A percentile compares a stretch with the other conserved stretches of the same genome.
These are phyloP conservation scores for Colletotrichum musae DNA, from an alignment of 2,329 filamentous ascomycete species.

Conservation along the genomic window DNA sequence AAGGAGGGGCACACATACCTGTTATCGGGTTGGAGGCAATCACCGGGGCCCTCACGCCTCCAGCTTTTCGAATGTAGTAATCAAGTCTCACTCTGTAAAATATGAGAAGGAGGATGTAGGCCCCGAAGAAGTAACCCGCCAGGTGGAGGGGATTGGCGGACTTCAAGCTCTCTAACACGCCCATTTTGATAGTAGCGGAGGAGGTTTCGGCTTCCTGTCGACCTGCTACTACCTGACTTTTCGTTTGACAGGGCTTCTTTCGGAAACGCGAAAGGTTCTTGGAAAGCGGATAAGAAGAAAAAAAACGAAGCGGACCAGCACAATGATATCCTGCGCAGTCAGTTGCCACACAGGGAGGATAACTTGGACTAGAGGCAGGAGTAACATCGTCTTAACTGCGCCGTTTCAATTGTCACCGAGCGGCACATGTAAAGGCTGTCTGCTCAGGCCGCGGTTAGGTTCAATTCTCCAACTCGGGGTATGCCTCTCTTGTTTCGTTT, in stretches of 20 bases:
- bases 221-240: background rate
- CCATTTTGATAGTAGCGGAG: constrained; percentile 22
- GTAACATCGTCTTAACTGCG: constrained; percentile 37
- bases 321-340: background rate
- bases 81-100: constrained; percentile 27
- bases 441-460: constrained; percentile 34
- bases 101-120: constrained; percentile 23
- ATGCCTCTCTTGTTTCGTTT: constrained; percentile 34
- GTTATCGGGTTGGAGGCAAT: constrained; percentile 41
- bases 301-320: background rate
- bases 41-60: constrained; percentile 39
- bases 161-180: constrained; percentile 25
- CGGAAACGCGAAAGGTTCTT: background rate
- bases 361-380: constrained; percentile 13
- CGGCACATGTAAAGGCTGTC: constrained; percentile 36
- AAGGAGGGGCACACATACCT: constrained; percentile 19
- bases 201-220: background rate
- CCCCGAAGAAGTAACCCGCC: constrained; percentile 27
- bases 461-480: constrained; percentile 19
- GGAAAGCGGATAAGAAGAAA: background rate
- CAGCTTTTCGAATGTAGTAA: constrained; percentile 28
- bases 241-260: constrained; percentile 18
- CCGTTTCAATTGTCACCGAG: constrained; percentile 33
- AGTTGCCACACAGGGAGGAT: background rate
- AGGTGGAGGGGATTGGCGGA: constrained; percentile 29